Base-by-base conservation (phyloP, 2,329 filamentous ascomycete genomes). In the Cordyceps cateniannulata region DNA sequence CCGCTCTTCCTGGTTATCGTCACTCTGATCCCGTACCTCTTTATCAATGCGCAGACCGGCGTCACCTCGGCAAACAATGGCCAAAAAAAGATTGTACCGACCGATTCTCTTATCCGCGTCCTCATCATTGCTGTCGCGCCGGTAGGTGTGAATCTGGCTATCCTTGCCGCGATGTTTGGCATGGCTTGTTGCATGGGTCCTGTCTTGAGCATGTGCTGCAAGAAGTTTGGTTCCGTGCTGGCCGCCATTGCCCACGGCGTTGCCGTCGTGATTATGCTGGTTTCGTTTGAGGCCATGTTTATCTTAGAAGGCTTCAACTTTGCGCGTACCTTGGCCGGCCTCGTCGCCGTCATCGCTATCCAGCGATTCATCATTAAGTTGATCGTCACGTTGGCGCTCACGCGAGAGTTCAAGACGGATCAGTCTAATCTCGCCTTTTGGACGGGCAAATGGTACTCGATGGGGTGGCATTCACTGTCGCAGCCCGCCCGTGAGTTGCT, bases 141-240 rank as follows among this genome's bases (percentile, higher is more conserved):
- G 0, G 85, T 99, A 61, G 91, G 77, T 59, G 76, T 99, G 76
- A 99, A 99, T 71, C 91, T 93, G 22, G 95, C 91, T 76, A 84
- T 91, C 5, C 78, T 93, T 2, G 83, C 75, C 60, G 84, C 78
- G 57, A 87, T 98, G 76, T 98, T 99, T 71, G 90, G 79, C 55
- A 93, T 98, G 91, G 95, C 95, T 54, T 99, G 95, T 73, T 99
- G 90, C 76, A 97, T 97, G 90, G 95, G 95, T 63, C 95, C 95
- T 0, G 66, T 99, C 10, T 83, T 99, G 56, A 90, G 92, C 79
- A 96, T 99, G 91, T 99, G 95, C 81, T 99, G 95, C 85, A 98
- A 99, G 86, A 98, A 97, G 76, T 97, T 98, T 64, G 95, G 95
- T 70, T 89, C 91, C 57, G 95, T 99, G 3, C 80, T 99, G 40